These are phyloP conservation scores for Hemileia vastatrix DNA, from an alignment of 1,284 basidiomycete genomes.

Conservation along the genomic window DNA sequence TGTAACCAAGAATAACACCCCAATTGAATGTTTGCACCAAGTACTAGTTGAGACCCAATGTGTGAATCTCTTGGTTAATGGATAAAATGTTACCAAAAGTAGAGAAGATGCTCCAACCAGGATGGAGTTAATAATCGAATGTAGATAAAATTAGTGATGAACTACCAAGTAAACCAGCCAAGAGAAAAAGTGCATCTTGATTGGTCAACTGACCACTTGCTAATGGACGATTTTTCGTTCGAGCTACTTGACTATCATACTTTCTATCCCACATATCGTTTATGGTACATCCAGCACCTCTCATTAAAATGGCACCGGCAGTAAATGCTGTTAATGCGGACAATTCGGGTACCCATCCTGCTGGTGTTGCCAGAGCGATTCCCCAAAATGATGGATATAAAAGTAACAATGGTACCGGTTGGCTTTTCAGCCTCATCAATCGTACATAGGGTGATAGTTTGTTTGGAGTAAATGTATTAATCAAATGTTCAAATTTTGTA, in stretches of 20 bases:
- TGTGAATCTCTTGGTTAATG: constrained; percentile 94
- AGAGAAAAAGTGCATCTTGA: constrained; percentile 64
- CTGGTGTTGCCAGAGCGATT: too few relatives aligned
- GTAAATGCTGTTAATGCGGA: too few relatives aligned
- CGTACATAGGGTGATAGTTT: too few relatives aligned
- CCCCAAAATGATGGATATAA: too few relatives aligned
- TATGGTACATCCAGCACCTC: constrained; percentile 95
- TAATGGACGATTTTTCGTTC: constrained; percentile 60
- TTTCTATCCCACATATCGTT: constrained; percentile 98
- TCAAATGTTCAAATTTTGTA: too few relatives aligned
- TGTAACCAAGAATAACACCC: constrained; percentile 92
- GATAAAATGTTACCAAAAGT: constrained; percentile 77
- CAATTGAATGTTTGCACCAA: constrained; percentile 94
- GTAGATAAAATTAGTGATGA: constrained; percentile 76
- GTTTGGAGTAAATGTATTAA: too few relatives aligned
- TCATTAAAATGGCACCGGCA: constrained; percentile 90
- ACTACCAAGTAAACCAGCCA: constrained; percentile 76
- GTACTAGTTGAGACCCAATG: constrained; percentile 88
- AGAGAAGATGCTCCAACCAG: constrained; percentile 81
- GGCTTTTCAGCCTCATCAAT: too few relatives aligned
- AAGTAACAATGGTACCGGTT: too few relatives aligned
- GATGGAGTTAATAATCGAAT: constrained; percentile 93
- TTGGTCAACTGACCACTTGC: constrained; percentile 72
- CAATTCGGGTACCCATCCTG: too few relatives aligned
- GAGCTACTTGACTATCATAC: constrained; percentile 79